Base-by-base conservation (phyloP, 2,329 filamentous ascomycete species). In the Pseudodiploospora longispora region DNA sequence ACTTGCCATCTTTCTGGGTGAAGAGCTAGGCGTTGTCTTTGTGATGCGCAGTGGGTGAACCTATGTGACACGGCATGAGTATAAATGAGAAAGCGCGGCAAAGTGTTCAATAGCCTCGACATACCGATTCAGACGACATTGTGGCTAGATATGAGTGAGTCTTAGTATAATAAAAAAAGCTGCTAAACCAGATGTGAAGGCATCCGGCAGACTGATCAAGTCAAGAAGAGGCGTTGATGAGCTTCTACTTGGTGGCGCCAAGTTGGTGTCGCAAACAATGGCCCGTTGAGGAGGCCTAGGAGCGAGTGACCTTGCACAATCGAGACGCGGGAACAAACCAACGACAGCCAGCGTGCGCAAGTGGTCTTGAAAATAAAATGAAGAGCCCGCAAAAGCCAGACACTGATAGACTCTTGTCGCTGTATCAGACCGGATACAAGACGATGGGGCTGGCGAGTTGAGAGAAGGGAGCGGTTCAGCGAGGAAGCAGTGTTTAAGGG, bases 1-100 rank as follows among this genome's bases (percentile, higher is more conserved):
- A 61, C 70, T 74, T 44, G 70, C 61, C 71, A 78, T 76, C 64
- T 83, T 77, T 62, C 83, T 90, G 58, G 70, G 66, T 37, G 84
- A 79, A 48, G 83, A 82, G 43, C 74, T 63, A 49, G 65, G 69
- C 41, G 75, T 71, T 45, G 71, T 76, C 58, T 88, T 90, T 67
- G 82, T 83, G 58, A 91, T 87, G 68, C 85, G 83, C 69, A 91
- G 69, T 59, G 86, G 86, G 65, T 85, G 81, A 56, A 87, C 80
- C 82, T 87, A 62, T 40, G 36, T 28, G 27, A 44, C 38, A 19
- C 19, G 19, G 19, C 19, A 19, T 19, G 19, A 19, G 19, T 19
- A 19, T 19, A 19, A 19, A 19, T 19, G 19, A 19, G 19, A 19
- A 19, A 19, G 19, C 19, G 19, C 19, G 19, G 19, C 19, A 19